Base-by-base conservation (phyloP, 371 early-diverging fungal species). In the Rhizopus stolonifer region DNA sequence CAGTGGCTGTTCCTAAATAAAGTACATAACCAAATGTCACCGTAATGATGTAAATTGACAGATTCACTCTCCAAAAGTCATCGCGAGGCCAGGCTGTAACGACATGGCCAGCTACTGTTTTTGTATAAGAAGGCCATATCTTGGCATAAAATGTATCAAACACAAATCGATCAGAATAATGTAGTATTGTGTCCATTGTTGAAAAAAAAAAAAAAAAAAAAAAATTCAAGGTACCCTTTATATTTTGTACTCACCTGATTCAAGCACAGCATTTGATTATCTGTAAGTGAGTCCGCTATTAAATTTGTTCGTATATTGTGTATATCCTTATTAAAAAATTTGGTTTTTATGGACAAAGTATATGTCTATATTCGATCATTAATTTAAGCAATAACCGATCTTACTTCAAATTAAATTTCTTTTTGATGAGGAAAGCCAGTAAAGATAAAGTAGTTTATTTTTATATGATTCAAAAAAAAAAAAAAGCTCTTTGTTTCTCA, bases 1-100 rank as follows among this genome's bases (percentile, higher is more conserved):
- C 56, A 5, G 81, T 63, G 1, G 94, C 88, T 17, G 90, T 81
- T 36, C 63, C 42, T 46, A 94, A 85, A 67, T 97, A 97, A 58
- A 94, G 85, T 55, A 88, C 40, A 57, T 82, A 72, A 34, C 84
- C 92, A 54, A 91, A 91, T 22, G 88, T 24, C 36, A 81, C 76
- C 25, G 89, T 84, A 32, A 91, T 65, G 10, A 88, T 45, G 46
- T 81, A 83, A 29, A 95, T 65, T 18, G 92, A 84, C 32, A 88
- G 47, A 45, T 70, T 61, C 67, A 92, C 89, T 52, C 94, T 87
- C 46, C 79, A 56, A 24, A 86, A 49, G 59, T 81, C 77, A 54
- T 87, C 87, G 39, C 87, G 85, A 39, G 70, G 55, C 75, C 63
- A 74, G 4, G 63, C 52, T 18, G 74, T 53, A 19, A 72, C 43